phyloP scores from a whole-genome alignment of 1,284 basidiomycete species.

The Termitomyces sp. region DNA sequence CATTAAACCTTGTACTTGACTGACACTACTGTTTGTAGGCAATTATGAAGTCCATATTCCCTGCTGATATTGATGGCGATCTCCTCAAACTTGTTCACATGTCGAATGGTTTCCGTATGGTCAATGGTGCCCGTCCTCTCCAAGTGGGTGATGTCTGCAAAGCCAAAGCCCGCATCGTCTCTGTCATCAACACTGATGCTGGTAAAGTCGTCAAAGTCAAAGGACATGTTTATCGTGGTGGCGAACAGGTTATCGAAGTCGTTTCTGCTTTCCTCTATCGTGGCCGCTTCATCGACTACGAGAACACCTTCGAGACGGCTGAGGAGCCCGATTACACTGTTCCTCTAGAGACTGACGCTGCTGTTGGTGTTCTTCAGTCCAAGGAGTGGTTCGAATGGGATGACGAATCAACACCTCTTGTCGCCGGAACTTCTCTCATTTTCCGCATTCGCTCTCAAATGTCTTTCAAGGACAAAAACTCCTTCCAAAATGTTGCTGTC shows the following conservation, averaged over 20 bases:
- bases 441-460: conserved; percentile 88
- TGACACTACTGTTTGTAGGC: conserved; percentile 47
- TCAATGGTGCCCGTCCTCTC: conserved; percentile 75
- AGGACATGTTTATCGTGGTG: conserved; percentile 75
- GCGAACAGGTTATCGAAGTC: conserved; percentile 86
- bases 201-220: conserved; percentile 95
- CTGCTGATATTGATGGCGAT: conserved; percentile 86
- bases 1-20: background rate
- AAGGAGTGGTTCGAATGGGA: conserved; percentile 99
- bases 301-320: conserved; percentile 92
- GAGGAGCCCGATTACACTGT: conserved; percentile 89
- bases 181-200: conserved; percentile 86
- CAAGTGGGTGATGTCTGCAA: conserved; percentile 87
- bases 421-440: conserved; percentile 78
- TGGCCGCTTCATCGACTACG: conserved; percentile 88
- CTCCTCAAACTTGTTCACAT: conserved; percentile 94
- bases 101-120: conserved; percentile 91
- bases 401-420: conserved; percentile 73
- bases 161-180: conserved; percentile 84
- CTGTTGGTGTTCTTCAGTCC: conserved; percentile 86
- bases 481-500: conserved; percentile 80
- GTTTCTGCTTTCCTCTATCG: conserved; percentile 96
- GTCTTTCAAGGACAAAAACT: conserved; percentile 87
- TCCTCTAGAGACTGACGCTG: conserved; percentile 70
- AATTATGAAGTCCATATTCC: conserved; percentile 97